phyloP scores from a whole-genome alignment of 805 yeast genomes.

The Candida tallmaniae region DNA sequence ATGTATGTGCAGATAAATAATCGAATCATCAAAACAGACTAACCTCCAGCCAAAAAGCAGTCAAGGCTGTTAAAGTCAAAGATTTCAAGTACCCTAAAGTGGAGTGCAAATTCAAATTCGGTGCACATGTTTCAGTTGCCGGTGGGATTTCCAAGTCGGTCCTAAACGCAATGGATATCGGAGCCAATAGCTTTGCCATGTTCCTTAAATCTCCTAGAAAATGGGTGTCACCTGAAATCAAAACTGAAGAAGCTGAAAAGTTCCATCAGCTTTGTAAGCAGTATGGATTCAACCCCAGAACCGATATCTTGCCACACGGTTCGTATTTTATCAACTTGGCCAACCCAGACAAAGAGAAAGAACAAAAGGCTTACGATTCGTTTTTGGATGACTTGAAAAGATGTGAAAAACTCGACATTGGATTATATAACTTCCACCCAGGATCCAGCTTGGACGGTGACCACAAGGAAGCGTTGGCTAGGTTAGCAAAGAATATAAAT shows the following conservation, averaged over 20 bases:
- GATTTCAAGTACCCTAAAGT: constrained; percentile 17
- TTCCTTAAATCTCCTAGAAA: constrained; percentile 86
- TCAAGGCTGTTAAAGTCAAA: neutral
- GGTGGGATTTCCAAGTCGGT: constrained; percentile 80
- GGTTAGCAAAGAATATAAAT: constrained; percentile 77
- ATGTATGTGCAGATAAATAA: no score
- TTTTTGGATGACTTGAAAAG: constrained; percentile 82
- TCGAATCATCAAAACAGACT: no score
- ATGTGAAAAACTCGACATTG: constrained; percentile 82
- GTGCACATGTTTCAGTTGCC: constrained; percentile 83
- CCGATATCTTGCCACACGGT: constrained; percentile 90
- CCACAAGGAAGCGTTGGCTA: constrained; percentile 56
- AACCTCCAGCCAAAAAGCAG: constrained; percentile 4
- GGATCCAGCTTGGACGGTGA: constrained; percentile 79
- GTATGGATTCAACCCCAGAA: constrained; percentile 64
- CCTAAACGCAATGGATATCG: constrained; percentile 43
- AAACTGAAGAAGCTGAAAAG: constrained; percentile 59
- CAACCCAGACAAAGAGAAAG: constrained; percentile 81
- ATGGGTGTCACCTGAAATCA: constrained; percentile 82
- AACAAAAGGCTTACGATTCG: constrained; percentile 66
- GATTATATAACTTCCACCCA: constrained; percentile 87
- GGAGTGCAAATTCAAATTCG: constrained; percentile 47
- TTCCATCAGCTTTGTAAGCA: constrained; percentile 62
- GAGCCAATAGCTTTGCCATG: constrained; percentile 81
- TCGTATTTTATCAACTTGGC: constrained; percentile 91